A percentile compares a stretch with the other conserved stretches of the same genome.
Evolutionary conservation across 1,139 yeast genomes (phyloP).

Genomic region (Yamadazyma songkhlaensis): DNA sequence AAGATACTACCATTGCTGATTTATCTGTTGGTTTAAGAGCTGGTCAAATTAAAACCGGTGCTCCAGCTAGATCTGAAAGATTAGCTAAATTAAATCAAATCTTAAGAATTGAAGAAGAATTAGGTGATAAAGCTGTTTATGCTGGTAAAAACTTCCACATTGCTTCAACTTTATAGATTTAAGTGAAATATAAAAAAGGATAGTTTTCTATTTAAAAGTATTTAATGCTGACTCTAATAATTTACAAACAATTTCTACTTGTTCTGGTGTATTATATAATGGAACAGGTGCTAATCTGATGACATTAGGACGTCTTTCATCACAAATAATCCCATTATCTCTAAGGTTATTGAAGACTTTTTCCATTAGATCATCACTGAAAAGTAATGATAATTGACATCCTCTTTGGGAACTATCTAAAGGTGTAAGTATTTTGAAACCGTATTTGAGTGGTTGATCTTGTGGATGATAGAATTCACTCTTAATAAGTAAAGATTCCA

Average conservation of each 20-base stretch:
- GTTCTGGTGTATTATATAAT: slow-evolving; percentile 72
- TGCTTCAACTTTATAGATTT: slow-evolving; percentile 29
- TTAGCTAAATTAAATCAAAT: slow-evolving; percentile 96
- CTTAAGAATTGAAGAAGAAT: slow-evolving; percentile 95
- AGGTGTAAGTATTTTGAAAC: slow-evolving; percentile 77
- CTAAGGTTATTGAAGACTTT: slow-evolving; percentile 49
- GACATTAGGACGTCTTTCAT: slow-evolving; percentile 87
- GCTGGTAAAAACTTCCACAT: slow-evolving; percentile 87
- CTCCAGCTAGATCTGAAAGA: slow-evolving; percentile 99
- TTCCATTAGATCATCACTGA: slow-evolving; percentile 64
- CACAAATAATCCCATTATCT: slow-evolving; percentile 68
- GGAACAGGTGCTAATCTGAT: slow-evolving; percentile 84
- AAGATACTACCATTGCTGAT: slow-evolving; percentile 97
- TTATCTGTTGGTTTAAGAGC: slow-evolving; percentile 94
- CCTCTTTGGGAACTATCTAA: slow-evolving; percentile 58
- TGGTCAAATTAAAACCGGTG: slow-evolving; percentile 99
- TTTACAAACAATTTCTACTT: slow-evolving; percentile 49
- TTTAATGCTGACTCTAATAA: slow-evolving; percentile 41
- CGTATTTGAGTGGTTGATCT: slow-evolving; percentile 25
- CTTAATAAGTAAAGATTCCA: slow-evolving; percentile 44
- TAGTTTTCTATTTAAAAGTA: neutral
- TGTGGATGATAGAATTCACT: slow-evolving; percentile 44
- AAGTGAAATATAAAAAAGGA: neutral
- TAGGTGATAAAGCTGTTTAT: slow-evolving; percentile 91
- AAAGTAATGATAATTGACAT: slow-evolving; percentile 73